These are phyloP conservation scores for Rhodotorula sp. DNA, from an alignment of 1,284 basidiomycete genomes.

Conservation along the genomic window DNA sequence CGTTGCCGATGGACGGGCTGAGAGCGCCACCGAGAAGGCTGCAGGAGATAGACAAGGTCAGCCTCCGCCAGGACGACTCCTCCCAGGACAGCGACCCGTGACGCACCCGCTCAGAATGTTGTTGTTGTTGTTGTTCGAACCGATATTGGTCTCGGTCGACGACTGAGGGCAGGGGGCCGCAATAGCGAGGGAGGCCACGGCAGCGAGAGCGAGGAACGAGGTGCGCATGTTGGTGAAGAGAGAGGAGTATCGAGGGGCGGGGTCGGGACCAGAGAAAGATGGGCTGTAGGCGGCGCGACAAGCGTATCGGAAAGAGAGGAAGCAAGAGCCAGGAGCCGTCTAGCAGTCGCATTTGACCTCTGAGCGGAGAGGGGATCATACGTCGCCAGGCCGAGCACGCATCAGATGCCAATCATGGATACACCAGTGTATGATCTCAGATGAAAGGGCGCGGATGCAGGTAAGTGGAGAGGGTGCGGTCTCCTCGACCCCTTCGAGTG, in stretches of 20 bases:
- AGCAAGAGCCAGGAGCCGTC: no score
- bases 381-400: no score
- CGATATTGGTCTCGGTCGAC: neutral
- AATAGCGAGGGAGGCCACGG: neutral
- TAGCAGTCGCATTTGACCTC: no score
- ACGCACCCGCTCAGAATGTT: neutral
- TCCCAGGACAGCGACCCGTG: neutral
- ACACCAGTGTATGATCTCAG: no score
- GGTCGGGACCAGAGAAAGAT: neutral
- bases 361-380: no score
- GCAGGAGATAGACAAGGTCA: neutral
- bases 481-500: no score
- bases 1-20: neutral
- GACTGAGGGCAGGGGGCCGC: constrained; percentile 4
- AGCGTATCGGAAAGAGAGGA: neutral
- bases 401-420: no score
- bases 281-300: neutral
- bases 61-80: neutral
- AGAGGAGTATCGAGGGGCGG: no score
- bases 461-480: no score
- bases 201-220: neutral
- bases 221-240: neutral
- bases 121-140: neutral
- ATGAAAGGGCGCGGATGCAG: no score
- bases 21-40: neutral